Percentiles rank a stretch among this genome's conserved stretches.
Evolutionary conservation across 2,329 filamentous ascomycete genomes (phyloP).

Genomic region (Helminthosporium solani): DNA sequence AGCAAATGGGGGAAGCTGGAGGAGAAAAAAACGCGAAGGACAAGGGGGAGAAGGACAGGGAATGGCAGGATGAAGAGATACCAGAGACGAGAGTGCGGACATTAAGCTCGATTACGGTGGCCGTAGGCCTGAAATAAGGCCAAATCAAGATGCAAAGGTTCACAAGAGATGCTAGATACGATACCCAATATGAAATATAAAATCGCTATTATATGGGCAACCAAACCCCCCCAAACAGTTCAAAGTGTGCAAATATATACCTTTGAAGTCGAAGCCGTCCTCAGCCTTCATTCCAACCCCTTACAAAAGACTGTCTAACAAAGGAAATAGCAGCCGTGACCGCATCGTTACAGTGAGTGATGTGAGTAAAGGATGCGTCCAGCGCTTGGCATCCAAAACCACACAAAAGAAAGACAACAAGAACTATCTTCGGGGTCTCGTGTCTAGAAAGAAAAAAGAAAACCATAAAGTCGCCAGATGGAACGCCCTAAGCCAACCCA

Average conservation of each 20-base stretch:
- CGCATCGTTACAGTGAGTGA: background rate
- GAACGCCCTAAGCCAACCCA: background rate
- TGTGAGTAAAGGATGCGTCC: background rate
- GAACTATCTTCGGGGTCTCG: background rate
- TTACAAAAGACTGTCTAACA: conserved; percentile 7
- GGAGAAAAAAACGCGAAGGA: conserved; percentile 15
- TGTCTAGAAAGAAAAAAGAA: background rate
- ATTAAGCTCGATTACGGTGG: conserved; percentile 36
- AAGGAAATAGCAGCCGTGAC: conserved; percentile 1
- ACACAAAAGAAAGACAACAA: background rate
- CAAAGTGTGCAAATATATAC: conserved; percentile 33
- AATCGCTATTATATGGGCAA: background rate
- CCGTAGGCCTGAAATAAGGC: conserved; percentile 29
- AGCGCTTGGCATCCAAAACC: background rate
- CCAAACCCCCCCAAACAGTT: too few relatives aligned
- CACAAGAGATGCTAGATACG: background rate
- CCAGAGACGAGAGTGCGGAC: conserved; percentile 46
- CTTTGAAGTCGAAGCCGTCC: conserved; percentile 28
- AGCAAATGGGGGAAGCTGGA: conserved; percentile 9
- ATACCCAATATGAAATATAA: background rate
- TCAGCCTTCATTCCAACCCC: conserved; percentile 3
- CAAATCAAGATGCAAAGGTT: background rate
- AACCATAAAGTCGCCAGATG: background rate
- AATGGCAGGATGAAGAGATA: conserved; percentile 30
- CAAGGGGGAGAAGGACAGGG: conserved; percentile 16